These are phyloP conservation scores for Eucalyptus virginea DNA, from an alignment of 345 rosid genomes.

Conservation along the genomic window DNA sequence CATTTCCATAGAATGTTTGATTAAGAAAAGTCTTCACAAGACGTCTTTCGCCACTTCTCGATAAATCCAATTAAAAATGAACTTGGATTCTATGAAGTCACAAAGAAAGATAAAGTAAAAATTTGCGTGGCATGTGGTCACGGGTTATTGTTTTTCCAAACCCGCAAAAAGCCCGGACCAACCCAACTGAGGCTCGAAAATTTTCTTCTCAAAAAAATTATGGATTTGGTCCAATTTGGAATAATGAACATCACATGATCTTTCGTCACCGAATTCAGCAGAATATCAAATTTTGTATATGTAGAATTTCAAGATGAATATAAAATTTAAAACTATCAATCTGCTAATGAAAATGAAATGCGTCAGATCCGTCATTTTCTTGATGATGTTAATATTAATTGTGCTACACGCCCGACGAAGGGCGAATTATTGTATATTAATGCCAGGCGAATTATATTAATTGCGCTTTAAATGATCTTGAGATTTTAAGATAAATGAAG, in stretches of 20 bases:
- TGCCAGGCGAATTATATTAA: neutral
- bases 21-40: neutral
- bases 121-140: neutral
- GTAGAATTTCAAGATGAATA: neutral
- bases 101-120: neutral
- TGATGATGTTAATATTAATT: neutral
- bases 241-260: neutral
- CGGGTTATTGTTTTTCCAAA: neutral
- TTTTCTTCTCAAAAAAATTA: neutral
- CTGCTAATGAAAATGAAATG: neutral
- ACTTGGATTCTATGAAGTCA: neutral
- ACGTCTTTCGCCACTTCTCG: fast-evolving
- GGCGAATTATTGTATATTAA: neutral
- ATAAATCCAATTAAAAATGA: neutral
- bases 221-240: neutral
- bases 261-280: neutral
- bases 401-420: neutral
- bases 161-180: neutral
- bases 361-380: neutral
- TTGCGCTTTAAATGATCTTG: too few species aligned
- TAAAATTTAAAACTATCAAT: neutral
- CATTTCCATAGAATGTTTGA: neutral
- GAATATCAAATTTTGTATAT: neutral
- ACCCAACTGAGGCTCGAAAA: neutral
- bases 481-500: neutral